phyloP scores from a whole-genome alignment of 2,329 filamentous ascomycete species.

The Stemphylium lycopersici region DNA sequence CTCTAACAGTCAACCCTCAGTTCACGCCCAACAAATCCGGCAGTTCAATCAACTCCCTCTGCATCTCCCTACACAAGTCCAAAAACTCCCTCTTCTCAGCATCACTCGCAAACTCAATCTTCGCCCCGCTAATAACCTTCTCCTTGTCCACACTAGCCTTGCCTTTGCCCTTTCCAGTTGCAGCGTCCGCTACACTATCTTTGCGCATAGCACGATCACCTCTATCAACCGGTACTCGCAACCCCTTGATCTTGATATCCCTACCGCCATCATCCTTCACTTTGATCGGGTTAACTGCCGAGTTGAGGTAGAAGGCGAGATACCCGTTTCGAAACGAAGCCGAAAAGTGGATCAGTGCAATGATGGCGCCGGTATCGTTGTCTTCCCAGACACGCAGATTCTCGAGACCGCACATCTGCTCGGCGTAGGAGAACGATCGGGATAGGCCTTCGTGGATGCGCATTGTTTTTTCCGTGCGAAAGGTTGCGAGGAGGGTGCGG shows the following conservation, averaged over 20 bases:
- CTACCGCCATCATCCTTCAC: slow-evolving; percentile 50
- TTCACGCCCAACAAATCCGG: slow-evolving; percentile 47
- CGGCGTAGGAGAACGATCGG: slow-evolving; percentile 52
- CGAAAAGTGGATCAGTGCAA: slow-evolving; percentile 54
- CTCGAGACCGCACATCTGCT: slow-evolving; percentile 58
- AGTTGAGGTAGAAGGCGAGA: slow-evolving; percentile 55
- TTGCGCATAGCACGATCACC: slow-evolving; percentile 23
- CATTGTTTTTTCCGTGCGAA: slow-evolving; percentile 52
- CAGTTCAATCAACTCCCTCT: slow-evolving; percentile 46
- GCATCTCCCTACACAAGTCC: slow-evolving; percentile 45
- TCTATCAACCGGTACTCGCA: slow-evolving; percentile 45
- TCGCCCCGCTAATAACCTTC: slow-evolving; percentile 50
- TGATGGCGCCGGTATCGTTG: slow-evolving; percentile 49
- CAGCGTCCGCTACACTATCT: slow-evolving; percentile 23
- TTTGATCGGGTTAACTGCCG: slow-evolving; percentile 42
- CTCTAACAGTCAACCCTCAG: slow-evolving; percentile 1
- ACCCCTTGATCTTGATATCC: slow-evolving; percentile 52
- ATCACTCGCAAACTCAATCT: slow-evolving; percentile 53
- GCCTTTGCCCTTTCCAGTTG: slow-evolving; percentile 16
- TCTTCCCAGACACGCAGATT: slow-evolving; percentile 56
- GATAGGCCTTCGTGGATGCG: slow-evolving; percentile 53
- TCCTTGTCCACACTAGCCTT: slow-evolving; percentile 38
- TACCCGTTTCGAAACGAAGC: slow-evolving; percentile 53
- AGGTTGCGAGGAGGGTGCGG: slow-evolving; percentile 51
- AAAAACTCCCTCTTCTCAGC: slow-evolving; percentile 52